phyloP scores from a whole-genome alignment of 176 grass and related monocot genomes.

The Avena atlantica region DNA sequence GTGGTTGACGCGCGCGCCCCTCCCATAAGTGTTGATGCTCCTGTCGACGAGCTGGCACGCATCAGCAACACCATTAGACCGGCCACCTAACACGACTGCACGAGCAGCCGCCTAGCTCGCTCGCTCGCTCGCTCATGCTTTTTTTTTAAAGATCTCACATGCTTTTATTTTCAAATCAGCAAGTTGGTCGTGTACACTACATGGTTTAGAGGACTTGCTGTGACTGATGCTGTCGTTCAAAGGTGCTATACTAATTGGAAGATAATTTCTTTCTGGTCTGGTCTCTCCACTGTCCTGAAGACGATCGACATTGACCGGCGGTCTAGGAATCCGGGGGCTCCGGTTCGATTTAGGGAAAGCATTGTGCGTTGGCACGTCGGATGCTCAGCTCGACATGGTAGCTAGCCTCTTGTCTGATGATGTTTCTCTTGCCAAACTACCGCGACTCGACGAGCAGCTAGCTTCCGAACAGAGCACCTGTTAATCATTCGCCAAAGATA shows the following conservation, averaged over 20 bases:
- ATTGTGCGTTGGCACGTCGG: not conserved
- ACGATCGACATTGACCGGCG: constrained; percentile 17
- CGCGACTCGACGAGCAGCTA: too few relatives aligned
- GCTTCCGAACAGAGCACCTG: too few relatives aligned
- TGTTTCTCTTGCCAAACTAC: too few relatives aligned
- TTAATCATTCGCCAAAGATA: too few relatives aligned
- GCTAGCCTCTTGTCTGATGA: not conserved
- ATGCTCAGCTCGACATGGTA: not conserved
- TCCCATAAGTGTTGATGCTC: constrained; percentile 27
- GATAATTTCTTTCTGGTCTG: not conserved
- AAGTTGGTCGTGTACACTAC: too few relatives aligned
- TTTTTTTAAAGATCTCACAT: not conserved
- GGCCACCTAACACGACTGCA: constrained; percentile 27
- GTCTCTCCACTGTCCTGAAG: constrained; percentile 19
- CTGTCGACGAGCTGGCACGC: not conserved
- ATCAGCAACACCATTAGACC: constrained; percentile 8
- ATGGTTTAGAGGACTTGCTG: not conserved
- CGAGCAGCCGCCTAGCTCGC: too few relatives aligned
- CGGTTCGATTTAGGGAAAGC: not conserved
- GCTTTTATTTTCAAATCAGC: not conserved
- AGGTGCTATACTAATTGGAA: not conserved
- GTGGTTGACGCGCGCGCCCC: not conserved
- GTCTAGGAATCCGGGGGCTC: not conserved
- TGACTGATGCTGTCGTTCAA: not conserved
- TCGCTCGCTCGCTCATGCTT: not conserved